phyloP scores from a whole-genome alignment of 2,329 filamentous ascomycete genomes.

The Claviceps sp. region DNA sequence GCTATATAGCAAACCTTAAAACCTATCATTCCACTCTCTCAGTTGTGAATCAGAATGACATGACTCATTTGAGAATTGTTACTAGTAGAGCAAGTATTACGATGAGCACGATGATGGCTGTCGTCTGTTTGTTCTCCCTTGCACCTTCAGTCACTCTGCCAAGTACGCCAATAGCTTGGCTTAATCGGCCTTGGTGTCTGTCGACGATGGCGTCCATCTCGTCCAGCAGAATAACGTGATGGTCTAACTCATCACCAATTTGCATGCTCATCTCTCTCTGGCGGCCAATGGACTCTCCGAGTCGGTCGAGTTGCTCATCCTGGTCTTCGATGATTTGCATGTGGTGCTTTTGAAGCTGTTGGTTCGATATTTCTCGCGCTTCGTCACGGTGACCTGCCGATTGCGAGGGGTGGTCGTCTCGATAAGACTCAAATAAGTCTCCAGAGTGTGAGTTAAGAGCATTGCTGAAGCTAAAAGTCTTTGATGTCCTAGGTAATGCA shows the following conservation, averaged over 20 bases:
- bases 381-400: slow-evolving; percentile 45
- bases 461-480: slow-evolving; percentile 81
- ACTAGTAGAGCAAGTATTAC: slow-evolving; percentile 73
- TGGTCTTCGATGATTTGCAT: slow-evolving; percentile 70
- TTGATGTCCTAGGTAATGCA: slow-evolving; percentile 40
- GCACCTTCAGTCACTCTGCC: slow-evolving; percentile 60
- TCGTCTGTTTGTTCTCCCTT: slow-evolving; percentile 78
- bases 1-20: not conserved
- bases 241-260: slow-evolving; percentile 91
- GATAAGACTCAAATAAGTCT: slow-evolving; percentile 45
- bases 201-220: slow-evolving; percentile 77
- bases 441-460: slow-evolving; percentile 29
- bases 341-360: slow-evolving; percentile 81
- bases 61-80: slow-evolving; percentile 58
- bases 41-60: not conserved
- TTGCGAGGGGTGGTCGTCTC: slow-evolving; percentile 48
- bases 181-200: slow-evolving; percentile 62
- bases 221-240: slow-evolving; percentile 77
- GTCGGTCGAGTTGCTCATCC: slow-evolving; percentile 78
- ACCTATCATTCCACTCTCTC: not conserved
- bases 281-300: slow-evolving; percentile 75
- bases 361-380: slow-evolving; percentile 53
- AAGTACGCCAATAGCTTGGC: slow-evolving; percentile 60
- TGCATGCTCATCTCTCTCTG: slow-evolving; percentile 89
- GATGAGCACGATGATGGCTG: slow-evolving; percentile 67